These are phyloP conservation scores for Globisporangium alternatum DNA, from an alignment of 352 stramenopile species.

Conservation along the genomic window DNA sequence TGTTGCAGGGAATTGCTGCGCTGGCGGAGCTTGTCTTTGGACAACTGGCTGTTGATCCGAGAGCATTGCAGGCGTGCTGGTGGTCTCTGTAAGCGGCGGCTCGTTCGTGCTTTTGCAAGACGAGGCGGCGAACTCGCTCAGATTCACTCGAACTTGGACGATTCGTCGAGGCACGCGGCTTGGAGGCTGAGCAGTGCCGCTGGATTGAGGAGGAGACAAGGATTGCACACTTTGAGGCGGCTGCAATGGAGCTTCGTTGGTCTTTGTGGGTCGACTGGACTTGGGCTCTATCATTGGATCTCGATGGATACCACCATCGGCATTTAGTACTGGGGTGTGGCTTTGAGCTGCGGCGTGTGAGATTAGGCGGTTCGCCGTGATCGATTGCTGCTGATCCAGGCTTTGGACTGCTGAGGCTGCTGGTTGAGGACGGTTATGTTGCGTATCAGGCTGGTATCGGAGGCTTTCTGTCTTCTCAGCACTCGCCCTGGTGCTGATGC, in stretches of 20 bases:
- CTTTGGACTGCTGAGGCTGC: not conserved
- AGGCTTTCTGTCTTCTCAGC: not conserved
- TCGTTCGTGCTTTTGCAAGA: too few species aligned
- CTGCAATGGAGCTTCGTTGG: not conserved
- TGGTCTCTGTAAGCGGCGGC: not conserved
- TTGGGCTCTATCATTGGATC: not conserved
- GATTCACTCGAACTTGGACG: constrained; percentile 45
- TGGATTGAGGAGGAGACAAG: not conserved
- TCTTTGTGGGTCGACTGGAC: not conserved
- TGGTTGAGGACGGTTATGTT: not conserved
- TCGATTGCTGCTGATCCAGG: not conserved
- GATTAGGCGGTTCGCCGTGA: not conserved
- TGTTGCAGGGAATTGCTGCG: not conserved
- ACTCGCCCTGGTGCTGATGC: not conserved
- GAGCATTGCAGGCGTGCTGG: not conserved
- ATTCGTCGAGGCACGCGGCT: constrained; percentile 24
- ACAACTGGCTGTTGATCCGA: not conserved
- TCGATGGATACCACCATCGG: not conserved
- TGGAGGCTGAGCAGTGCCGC: not conserved
- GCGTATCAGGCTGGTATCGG: not conserved
- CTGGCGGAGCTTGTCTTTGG: not conserved
- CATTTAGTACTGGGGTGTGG: not conserved
- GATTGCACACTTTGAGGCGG: not conserved
- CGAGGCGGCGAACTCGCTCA: constrained; percentile 28
- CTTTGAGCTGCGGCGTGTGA: not conserved